A percentile compares a stretch with the other conserved stretches of the same genome.
phyloP scores from a whole-genome alignment of 192 early-diverging fungal genomes.

The Coemansia sp. region DNA sequence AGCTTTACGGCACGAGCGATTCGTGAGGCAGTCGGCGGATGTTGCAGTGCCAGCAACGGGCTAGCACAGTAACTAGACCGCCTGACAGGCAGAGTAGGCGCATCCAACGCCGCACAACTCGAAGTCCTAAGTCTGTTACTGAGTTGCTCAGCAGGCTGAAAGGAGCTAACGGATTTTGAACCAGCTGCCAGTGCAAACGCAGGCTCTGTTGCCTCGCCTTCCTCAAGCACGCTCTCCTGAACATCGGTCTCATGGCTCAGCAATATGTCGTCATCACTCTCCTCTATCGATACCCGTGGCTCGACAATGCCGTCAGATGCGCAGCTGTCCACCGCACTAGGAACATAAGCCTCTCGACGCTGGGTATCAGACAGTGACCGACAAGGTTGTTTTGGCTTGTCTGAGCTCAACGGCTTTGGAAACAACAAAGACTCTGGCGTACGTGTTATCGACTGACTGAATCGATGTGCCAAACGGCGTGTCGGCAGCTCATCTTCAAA shows the following conservation, averaged over 20 bases:
- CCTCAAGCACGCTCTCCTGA: not conserved
- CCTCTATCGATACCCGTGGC: not conserved
- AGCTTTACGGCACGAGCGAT: constrained; percentile 16
- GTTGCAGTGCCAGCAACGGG: not conserved
- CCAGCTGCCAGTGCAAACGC: not conserved
- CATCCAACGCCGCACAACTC: not conserved
- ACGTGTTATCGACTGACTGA: not conserved
- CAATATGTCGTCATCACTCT: constrained; percentile 4
- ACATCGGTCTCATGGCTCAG: not conserved
- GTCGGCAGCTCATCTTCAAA: constrained; percentile 43
- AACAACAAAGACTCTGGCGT: constrained; percentile 25
- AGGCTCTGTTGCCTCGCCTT: not conserved
- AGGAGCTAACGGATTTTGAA: not conserved
- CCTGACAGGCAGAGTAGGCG: not conserved
- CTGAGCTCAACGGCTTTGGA: not conserved
- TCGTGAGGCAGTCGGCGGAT: constrained; percentile 12
- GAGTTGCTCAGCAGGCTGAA: not conserved
- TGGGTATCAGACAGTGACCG: not conserved
- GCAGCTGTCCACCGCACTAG: too few relatives aligned
- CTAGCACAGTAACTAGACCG: not conserved
- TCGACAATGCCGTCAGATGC: not conserved
- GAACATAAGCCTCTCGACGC: not conserved
- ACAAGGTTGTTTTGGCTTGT: not conserved
- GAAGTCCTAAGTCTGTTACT: not conserved
- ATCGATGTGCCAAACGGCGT: constrained; percentile 15